Base-by-base conservation (phyloP, 768 basidiomycete genomes). In the Cystofilobasidium capitatum region DNA sequence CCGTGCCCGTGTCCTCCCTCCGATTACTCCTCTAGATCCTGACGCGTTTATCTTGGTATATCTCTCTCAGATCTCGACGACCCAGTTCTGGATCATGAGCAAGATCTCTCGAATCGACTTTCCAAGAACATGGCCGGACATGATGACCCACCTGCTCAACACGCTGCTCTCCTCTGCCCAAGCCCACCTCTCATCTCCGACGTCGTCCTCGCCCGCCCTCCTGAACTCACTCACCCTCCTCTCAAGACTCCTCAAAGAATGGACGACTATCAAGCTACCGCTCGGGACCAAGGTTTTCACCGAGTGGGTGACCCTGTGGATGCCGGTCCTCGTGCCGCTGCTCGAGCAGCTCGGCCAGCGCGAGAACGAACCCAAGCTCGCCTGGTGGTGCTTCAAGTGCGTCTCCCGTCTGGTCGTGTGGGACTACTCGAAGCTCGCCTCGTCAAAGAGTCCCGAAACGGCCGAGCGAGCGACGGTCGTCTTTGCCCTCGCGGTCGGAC, bases 171-270 rank as follows among this genome's bases (percentile, higher is more conserved):
- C 47, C 12, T 9, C 51, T 24, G 66, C 66, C 31, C 49, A 51
- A 7, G 49, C 66, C 31, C 59, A 58, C 12, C 35, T 68, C 60
- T 47, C 59, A 8, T 44, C 47, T 10, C 36, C 60, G 3, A 31
- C 45, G 0, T 14, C 29, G 5, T 29, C 49, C 12, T 35, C 29
- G 33, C 24, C 42, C 14, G 16, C 24, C 4, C 66, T 68, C 17
- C 47, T 58, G 9, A 68, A 68, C 54, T 29, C 35, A 16, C 60
- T 68, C 17, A 35, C 60, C 35, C 36, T 36, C 12, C 66, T 68
- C 36, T 61, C 61, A 20, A 0, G 51, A 40, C 36, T 68, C 24
- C 44, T 68, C 45, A 68, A 68, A 54, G 66, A 68, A 35, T 68
- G 66, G 66, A 31, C 24, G n/a, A 47, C 17, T 20, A 49, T 68